Percentiles rank a stretch among this genome's conserved stretches.
Conservation (phyloP, 2,329 filamentous ascomycete species). For the Raffaelea ambrosiae region DNA sequence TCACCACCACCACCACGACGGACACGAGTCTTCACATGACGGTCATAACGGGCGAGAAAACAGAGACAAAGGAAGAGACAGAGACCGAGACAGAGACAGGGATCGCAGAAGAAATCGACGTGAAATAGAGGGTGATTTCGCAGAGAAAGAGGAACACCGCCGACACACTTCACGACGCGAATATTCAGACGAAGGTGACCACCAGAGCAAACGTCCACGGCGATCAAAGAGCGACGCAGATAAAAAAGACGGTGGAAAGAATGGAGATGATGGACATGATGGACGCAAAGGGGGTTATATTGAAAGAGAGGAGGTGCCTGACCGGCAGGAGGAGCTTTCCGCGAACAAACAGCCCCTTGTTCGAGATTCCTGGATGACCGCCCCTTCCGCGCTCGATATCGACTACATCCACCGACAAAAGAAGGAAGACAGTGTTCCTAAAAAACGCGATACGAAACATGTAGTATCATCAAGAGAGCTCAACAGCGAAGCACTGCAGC, state of each 20-base stretch:
- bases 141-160: neutral
- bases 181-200: too few species aligned
- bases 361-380: conserved; percentile 90
- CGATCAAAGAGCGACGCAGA: too few species aligned
- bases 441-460: conserved; percentile 46
- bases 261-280: too few species aligned
- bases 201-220: too few species aligned
- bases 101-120: conserved; percentile 13
- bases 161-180: conserved; percentile 22
- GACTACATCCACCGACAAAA: conserved; percentile 66
- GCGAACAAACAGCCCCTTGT: conserved; percentile 31
- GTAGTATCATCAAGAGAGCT: conserved; percentile 74
- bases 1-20: conserved; percentile 18
- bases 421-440: conserved; percentile 22
- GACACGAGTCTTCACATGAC: conserved; percentile 5
- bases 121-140: conserved; percentile 16
- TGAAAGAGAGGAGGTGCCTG: conserved; percentile 40
- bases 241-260: too few species aligned
- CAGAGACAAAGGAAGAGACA: conserved; percentile 14
- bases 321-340: too few species aligned
- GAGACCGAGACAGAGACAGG: conserved; percentile 18
- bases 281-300: too few species aligned
- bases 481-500: conserved; percentile 57
- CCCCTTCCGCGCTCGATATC: conserved; percentile 70
- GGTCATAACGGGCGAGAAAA: neutral